Conservation (phyloP, 2,329 filamentous ascomycete species). For the Massarina eburnea region DNA sequence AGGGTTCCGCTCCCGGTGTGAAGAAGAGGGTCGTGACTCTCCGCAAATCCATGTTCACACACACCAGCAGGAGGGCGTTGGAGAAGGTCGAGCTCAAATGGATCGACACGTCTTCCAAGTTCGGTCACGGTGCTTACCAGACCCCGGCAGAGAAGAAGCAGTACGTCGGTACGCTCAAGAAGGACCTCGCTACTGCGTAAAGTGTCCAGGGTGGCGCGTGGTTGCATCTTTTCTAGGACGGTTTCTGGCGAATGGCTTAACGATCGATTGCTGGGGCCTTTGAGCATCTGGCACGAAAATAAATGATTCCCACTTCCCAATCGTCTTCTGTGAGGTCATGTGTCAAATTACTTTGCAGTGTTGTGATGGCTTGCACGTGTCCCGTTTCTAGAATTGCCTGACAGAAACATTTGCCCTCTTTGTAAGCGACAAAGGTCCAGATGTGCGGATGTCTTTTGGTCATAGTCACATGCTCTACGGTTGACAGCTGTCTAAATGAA, state of each 20-base stretch:
- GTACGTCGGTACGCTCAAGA: constrained; percentile 99
- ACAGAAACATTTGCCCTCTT: too few relatives aligned
- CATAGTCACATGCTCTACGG: constrained; percentile 1
- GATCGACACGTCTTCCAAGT: constrained; percentile 99
- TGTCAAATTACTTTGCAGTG: too few relatives aligned
- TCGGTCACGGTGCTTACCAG: constrained; percentile 99
- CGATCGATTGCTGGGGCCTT: constrained; percentile 35
- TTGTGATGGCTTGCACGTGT: too few relatives aligned
- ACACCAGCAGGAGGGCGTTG: constrained; percentile 91
- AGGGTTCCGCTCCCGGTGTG: constrained; percentile 95
- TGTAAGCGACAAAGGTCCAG: too few relatives aligned
- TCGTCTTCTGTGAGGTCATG: not conserved
- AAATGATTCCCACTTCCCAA: constrained; percentile 42
- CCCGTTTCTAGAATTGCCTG: too few relatives aligned
- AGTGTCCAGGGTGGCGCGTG: constrained; percentile 25
- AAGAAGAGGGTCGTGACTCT: constrained; percentile 99
- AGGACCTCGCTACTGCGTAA: constrained; percentile 72
- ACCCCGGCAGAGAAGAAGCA: constrained; percentile 97
- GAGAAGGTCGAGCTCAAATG: constrained; percentile 99
- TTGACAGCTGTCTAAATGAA: not conserved
- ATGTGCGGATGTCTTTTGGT: too few relatives aligned
- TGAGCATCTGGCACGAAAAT: constrained; percentile 38
- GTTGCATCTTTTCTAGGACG: constrained; percentile 39
- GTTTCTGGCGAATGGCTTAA: constrained; percentile 41
- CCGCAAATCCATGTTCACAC: constrained; percentile 96